Base-by-base conservation (phyloP, 495 filamentous ascomycete genomes). In the Penicillium lagena region DNA sequence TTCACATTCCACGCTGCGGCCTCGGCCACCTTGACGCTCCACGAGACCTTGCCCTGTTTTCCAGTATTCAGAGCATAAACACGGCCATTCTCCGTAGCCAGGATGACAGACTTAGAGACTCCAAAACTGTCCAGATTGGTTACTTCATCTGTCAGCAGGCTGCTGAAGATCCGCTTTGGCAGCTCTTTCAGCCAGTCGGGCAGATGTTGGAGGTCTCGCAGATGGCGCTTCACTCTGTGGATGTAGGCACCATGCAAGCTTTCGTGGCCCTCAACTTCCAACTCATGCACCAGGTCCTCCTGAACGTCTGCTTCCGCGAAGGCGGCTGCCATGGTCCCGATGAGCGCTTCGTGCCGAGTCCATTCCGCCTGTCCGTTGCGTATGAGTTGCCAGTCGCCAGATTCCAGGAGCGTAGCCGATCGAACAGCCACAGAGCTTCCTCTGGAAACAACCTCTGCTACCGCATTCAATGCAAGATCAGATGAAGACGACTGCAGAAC, bases 181-280 rank as follows among this genome's bases (percentile, higher is more conserved):
- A 91, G 68, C 14, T 66, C 66, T 54, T 79, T 70, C 10, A 93
- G 61, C 71, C 83, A 94, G 0, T 72, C 75, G 5, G 88, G 90
- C n/a, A 96, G 72, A 54, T 87, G 68, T 53, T 86, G 69, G 32
- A 97, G 76, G 51, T 96, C 91, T 32, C 77, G 70, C 8, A 85
- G 44, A 57, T 99, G 93, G 35, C 93, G 83, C 49, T 80, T 85
- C 10, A 95, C 73, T 2, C 93, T 82, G 64, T 96, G 90, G 32
- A 90, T 70, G 55, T 96, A 99, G 12, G 94, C 93, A 35, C 76
- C 72, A 12, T 82, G 53, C 9, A 88, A 66, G 55, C 85, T 91
- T 59, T 81, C 82, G 56, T 96, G 87, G 9, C 85, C 86, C 63
- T 99, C 93, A 7, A 83, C 79, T 46, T 95, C 81, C 27, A 99